These are phyloP conservation scores for Hymenoscyphus salicellus DNA, from an alignment of 2,329 filamentous ascomycete genomes.

Conservation along the genomic window DNA sequence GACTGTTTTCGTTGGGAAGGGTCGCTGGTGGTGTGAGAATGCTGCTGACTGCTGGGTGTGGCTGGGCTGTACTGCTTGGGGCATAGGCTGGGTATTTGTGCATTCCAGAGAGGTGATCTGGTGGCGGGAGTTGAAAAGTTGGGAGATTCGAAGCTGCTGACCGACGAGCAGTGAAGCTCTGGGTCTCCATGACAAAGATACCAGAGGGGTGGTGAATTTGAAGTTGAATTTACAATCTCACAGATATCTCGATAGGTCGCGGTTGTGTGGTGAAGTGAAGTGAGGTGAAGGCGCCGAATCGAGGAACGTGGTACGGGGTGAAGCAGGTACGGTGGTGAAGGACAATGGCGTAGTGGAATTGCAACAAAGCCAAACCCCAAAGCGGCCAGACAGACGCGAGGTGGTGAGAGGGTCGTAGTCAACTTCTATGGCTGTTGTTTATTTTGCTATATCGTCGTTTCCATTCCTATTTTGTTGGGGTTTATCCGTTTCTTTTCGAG, in stretches of 20 bases:
- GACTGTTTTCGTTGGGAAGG: constrained; percentile 57
- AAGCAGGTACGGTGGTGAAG: background rate
- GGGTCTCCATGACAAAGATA: constrained; percentile 48
- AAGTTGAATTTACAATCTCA: background rate
- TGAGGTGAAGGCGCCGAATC: background rate
- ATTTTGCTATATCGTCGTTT: background rate
- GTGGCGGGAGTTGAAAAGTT: constrained; percentile 66
- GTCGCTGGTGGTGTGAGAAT: constrained; percentile 46
- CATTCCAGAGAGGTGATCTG: constrained; percentile 48
- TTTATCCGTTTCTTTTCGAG: background rate
- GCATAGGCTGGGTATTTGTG: constrained; percentile 54
- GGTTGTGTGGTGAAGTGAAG: background rate
- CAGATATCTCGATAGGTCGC: background rate
- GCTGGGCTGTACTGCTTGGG: constrained; percentile 41
- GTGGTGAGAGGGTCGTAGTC: background rate
- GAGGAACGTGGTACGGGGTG: constrained; percentile 2
- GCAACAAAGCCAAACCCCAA: constrained; percentile 3
- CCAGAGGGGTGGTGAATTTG: background rate
- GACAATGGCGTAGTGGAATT: constrained; percentile 4
- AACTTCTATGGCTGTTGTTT: background rate
- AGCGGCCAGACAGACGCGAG: background rate
- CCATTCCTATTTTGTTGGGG: background rate
- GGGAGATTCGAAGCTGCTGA: constrained; percentile 67
- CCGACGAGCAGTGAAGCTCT: constrained; percentile 68
- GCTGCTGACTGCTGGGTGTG: constrained; percentile 38